Percentiles rank a stretch among this genome's conserved stretches.
These are phyloP conservation scores for Guyanaporus albipodus DNA, from an alignment of 768 basidiomycete genomes.

Conservation along the genomic window DNA sequence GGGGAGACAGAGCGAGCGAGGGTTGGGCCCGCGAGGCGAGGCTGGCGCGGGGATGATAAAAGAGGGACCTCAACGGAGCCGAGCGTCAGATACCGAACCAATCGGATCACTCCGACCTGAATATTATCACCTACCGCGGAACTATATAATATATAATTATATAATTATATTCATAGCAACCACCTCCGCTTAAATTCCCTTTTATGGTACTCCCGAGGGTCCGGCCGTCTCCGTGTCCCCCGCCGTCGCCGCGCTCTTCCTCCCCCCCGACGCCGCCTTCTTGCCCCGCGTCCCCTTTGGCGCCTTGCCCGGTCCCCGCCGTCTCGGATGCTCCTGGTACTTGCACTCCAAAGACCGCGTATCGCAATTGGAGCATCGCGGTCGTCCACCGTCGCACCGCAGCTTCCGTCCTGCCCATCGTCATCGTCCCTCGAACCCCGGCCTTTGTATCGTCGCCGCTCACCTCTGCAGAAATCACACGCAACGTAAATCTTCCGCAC, in stretches of 20 bases:
- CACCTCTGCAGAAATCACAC: conserved; percentile 77
- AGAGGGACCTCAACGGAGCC: conserved; percentile 41
- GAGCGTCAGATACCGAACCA: conserved; percentile 55
- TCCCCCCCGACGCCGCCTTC: conserved; percentile 37
- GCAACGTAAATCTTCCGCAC: conserved; percentile 44
- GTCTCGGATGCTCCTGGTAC: conserved; percentile 49
- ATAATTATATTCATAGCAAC: conserved; percentile 20
- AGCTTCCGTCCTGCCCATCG: conserved; percentile 59
- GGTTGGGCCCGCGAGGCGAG: conserved; percentile 58
- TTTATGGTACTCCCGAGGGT: conserved; percentile 24
- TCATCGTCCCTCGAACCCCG: neutral
- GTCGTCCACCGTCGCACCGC: conserved; percentile 64
- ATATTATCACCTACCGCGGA: conserved; percentile 25
- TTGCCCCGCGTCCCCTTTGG: conserved; percentile 54
- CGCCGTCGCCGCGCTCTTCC: conserved; percentile 23
- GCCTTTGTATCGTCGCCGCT: conserved; percentile 19
- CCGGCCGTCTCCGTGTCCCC: conserved; percentile 26
- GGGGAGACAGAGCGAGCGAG: conserved; percentile 39
- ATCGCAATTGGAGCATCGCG: conserved; percentile 60
- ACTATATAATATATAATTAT: conserved; percentile 27
- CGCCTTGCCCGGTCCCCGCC: conserved; percentile 75
- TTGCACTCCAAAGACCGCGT: conserved; percentile 49
- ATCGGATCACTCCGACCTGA: conserved; percentile 44
- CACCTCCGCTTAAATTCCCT: conserved; percentile 14
- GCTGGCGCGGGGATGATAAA: conserved; percentile 65